Conservation (phyloP, 306 rosid genomes). For the Adenanthera pavonina region DNA sequence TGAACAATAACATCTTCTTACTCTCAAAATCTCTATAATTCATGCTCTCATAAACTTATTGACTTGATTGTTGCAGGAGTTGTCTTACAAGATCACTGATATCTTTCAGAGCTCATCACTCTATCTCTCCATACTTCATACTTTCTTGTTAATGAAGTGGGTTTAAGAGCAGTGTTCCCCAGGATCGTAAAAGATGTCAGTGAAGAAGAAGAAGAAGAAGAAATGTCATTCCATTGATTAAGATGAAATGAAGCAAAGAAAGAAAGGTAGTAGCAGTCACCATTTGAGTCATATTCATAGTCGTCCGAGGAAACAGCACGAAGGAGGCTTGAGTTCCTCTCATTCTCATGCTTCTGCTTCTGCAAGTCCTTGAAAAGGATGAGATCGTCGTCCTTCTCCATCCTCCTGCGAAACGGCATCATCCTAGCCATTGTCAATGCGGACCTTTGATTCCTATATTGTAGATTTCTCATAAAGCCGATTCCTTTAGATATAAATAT, state of each 20-base stretch:
- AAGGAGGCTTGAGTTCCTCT: constrained; percentile 52
- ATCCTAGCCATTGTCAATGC: background rate
- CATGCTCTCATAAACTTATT: background rate
- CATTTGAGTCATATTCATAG: constrained; percentile 50
- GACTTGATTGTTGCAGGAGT: background rate
- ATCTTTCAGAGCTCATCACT: background rate
- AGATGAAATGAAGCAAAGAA: background rate
- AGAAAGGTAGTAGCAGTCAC: background rate
- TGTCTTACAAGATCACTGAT: background rate
- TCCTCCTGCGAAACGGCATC: constrained; percentile 17
- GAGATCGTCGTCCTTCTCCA: constrained; percentile 55
- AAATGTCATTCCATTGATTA: background rate
- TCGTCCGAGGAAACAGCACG: constrained; percentile 60
- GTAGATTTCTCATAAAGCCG: too few relatives aligned
- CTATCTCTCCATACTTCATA: background rate
- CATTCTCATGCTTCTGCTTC: constrained; percentile 53
- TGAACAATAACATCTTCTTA: background rate
- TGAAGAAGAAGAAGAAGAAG: background rate
- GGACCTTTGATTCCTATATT: background rate
- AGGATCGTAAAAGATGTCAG: background rate
- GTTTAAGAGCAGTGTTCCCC: background rate
- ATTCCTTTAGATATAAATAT: background rate
- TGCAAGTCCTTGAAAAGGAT: constrained; percentile 64
- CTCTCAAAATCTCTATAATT: background rate
- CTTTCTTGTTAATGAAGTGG: background rate